A percentile compares a stretch with the other conserved stretches of the same genome.
These are phyloP conservation scores for Boletus semigastroideus DNA, from an alignment of 1,284 basidiomycete species.

Conservation along the genomic window DNA sequence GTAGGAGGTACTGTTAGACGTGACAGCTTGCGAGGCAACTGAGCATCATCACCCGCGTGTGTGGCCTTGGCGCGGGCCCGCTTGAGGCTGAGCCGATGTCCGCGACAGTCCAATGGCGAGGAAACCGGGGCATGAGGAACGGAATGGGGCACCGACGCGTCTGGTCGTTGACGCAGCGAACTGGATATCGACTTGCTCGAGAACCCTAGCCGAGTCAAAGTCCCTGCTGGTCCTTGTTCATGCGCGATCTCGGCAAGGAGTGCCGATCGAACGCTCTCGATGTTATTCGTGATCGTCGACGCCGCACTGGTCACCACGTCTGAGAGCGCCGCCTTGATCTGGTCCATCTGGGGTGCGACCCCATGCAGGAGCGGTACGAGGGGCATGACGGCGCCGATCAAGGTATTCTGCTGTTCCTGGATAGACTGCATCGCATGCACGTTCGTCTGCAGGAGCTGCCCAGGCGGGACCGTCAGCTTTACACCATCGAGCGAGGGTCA, in stretches of 20 bases:
- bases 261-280: constrained; percentile 17
- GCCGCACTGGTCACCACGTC: constrained; percentile 19
- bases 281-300: constrained; percentile 13
- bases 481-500: neutral
- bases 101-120: constrained; percentile 15
- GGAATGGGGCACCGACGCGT: neutral
- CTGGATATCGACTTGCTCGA: neutral
- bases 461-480: constrained; percentile 5
- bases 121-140: constrained; percentile 1
- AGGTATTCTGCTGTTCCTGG: constrained; percentile 37
- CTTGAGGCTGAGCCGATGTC: constrained; percentile 3
- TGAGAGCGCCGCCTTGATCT: constrained; percentile 18
- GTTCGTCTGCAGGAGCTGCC: constrained; percentile 46
- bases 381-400: constrained; percentile 49
- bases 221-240: neutral
- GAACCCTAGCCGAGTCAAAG: constrained; percentile 4
- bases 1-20: constrained; percentile 5
- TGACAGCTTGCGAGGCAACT: constrained; percentile 11
- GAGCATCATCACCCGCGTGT: neutral
- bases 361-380: constrained; percentile 57
- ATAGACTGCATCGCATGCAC: constrained; percentile 49
- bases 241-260: constrained; percentile 10
- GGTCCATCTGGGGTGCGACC: constrained; percentile 55
- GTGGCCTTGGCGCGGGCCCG: constrained; percentile 13
- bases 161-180: constrained; percentile 3